phyloP scores from a whole-genome alignment of 2,329 filamentous ascomycete species.

The Botrytis elliptica region DNA sequence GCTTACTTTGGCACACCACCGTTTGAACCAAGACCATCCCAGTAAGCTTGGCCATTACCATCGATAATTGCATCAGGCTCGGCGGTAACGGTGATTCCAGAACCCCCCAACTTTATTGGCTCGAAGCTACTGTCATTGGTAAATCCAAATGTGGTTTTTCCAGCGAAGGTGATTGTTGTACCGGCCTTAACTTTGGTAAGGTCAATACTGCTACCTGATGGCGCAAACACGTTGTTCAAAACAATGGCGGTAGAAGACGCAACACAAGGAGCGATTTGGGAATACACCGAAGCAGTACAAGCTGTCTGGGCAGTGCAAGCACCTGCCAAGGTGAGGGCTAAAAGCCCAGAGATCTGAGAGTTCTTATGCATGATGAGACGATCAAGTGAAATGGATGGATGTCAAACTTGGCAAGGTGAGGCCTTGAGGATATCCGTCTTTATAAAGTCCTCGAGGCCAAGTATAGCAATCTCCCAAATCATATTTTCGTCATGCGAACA shows the following conservation, averaged over 20 bases:
- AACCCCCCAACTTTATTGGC: slow-evolving; percentile 53
- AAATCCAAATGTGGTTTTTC: slow-evolving; percentile 49
- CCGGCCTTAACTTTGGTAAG: slow-evolving; percentile 51
- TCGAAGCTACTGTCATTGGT: slow-evolving; percentile 32
- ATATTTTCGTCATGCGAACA: not conserved
- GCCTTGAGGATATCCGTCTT: not conserved
- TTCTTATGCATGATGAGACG: slow-evolving; percentile 8
- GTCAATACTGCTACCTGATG: slow-evolving; percentile 56
- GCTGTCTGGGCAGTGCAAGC: slow-evolving; percentile 1
- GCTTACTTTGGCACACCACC: slow-evolving; percentile 46
- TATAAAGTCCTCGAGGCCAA: slow-evolving; percentile 7
- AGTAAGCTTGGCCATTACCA: slow-evolving; percentile 52
- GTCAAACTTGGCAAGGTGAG: not conserved
- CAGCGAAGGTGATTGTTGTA: slow-evolving; percentile 59
- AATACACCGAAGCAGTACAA: slow-evolving; percentile 41
- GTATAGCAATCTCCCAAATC: not conserved
- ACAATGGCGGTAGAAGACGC: slow-evolving; percentile 53
- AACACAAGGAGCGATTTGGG: slow-evolving; percentile 49
- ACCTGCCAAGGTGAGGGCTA: slow-evolving; percentile 3
- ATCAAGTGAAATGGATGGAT: not conserved
- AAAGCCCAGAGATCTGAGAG: not conserved
- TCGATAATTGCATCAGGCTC: slow-evolving; percentile 54
- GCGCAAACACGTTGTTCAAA: slow-evolving; percentile 56
- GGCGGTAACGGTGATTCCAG: slow-evolving; percentile 52
- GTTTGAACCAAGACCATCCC: slow-evolving; percentile 60